Evolutionary conservation across 169 alveolate species (phyloP).

Genomic region (Eimeria sp.): DNA sequence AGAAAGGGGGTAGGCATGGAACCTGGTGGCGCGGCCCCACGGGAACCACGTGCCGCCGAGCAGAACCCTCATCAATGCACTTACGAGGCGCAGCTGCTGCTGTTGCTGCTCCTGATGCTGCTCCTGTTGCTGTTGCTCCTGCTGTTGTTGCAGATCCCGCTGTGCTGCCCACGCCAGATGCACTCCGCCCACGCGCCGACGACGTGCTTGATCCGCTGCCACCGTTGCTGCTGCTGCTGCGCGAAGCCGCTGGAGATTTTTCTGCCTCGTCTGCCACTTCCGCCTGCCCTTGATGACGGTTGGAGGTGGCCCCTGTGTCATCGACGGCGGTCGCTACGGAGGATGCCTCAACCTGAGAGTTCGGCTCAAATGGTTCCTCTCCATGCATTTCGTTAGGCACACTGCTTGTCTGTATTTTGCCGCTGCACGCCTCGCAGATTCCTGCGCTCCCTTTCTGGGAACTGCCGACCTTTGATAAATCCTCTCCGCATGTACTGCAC

Average conservation of each 20-base stretch:
- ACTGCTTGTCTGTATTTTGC: neutral
- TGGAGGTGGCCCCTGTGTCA: conserved; percentile 4
- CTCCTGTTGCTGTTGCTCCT: neutral
- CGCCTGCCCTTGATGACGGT: neutral
- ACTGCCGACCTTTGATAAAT: neutral
- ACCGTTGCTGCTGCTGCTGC: conserved; percentile 73
- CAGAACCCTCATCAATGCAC: conserved; percentile 80
- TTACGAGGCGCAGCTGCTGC: conserved; percentile 34
- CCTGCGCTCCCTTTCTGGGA: neutral
- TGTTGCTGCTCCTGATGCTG: conserved; percentile 20
- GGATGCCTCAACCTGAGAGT: neutral
- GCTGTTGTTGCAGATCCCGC: conserved; percentile 24
- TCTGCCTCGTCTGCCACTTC: conserved; percentile 24
- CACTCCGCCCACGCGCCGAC: neutral
- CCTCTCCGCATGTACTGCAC: conserved; percentile 23
- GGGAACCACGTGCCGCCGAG: conserved; percentile 85
- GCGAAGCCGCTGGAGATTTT: neutral
- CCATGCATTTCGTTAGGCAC: conserved; percentile 2
- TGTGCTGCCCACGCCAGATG: neutral
- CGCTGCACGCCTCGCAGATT: conserved; percentile 35
- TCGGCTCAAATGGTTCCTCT: neutral
- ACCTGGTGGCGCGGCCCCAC: conserved; percentile 92
- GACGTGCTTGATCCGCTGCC: conserved; percentile 23
- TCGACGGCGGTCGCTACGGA: conserved; percentile 14
- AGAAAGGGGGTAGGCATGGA: conserved; percentile 92